Conservation (phyloP, 257 asterid species). For the Lavandula angustifolia region DNA sequence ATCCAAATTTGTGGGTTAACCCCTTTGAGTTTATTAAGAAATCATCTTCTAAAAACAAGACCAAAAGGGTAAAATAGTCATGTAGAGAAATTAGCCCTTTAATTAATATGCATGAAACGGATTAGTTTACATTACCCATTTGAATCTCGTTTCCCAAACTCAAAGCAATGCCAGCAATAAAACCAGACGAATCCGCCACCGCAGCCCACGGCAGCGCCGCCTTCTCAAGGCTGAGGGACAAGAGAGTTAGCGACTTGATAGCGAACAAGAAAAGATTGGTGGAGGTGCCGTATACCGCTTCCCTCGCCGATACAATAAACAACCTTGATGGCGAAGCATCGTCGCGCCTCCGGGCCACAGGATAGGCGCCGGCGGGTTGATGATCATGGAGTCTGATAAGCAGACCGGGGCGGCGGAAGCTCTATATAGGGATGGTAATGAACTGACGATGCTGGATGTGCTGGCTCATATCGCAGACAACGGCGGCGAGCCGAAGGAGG, state of each 20-base stretch:
- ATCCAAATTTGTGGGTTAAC: too few relatives aligned
- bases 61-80: too few relatives aligned
- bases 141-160: too few relatives aligned
- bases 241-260: conserved; percentile 58
- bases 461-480: conserved; percentile 70
- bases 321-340: conserved; percentile 63
- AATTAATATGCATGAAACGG: too few relatives aligned
- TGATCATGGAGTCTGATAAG: conserved; percentile 88
- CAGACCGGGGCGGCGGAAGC: conserved; percentile 86
- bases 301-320: conserved; percentile 77
- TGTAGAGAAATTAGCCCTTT: too few relatives aligned
- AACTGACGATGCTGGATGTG: conserved; percentile 83
- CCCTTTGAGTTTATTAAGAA: too few relatives aligned
- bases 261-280: conserved; percentile 56
- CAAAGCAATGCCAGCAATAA: conserved; percentile 35
- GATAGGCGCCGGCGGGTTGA: conserved; percentile 98
- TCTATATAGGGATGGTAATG: conserved; percentile 91
- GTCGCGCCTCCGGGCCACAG: conserved; percentile 93
- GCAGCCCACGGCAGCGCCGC: conserved; percentile 17
- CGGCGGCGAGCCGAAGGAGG: conserved; percentile 25
- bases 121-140: too few relatives aligned
- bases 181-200: conserved; percentile 10
- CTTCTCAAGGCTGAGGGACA: conserved; percentile 43
- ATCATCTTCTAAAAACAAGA: too few relatives aligned
- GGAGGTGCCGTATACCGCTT: conserved; percentile 91